Base-by-base conservation (phyloP, 2,329 filamentous ascomycete genomes). In the Claviceps africana region DNA sequence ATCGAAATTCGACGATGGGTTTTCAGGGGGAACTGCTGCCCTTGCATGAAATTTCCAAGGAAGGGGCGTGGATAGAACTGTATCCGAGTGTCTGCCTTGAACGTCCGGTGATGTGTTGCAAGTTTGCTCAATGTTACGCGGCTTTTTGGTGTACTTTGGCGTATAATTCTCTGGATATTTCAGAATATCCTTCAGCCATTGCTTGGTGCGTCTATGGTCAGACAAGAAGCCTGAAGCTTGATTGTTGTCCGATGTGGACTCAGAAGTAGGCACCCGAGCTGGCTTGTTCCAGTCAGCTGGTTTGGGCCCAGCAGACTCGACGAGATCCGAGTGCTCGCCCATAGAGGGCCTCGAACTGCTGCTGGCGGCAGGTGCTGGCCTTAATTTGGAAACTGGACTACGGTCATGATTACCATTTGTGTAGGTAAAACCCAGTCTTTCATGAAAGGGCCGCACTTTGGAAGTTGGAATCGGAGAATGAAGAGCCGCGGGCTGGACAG, bases 131-230 rank as follows among this genome's bases (percentile, higher is more conserved):
- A n/a, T 44, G 37, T 58, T 58, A 22, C 48, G 39, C 0, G 59
- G 64, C 8, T 59, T 57, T 21, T 59, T 58, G 13, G 66, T 68
- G 30, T 65, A 58, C 39, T 54, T 62, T 15, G 64, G 52, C 8
- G 54, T 55, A 21, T 63, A 59, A 2, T 58, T 35, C 7, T 62
- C 61, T 6, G 60, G 60, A 40, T 59, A 53, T n/a, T 50, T 59
- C n/a, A 66, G 50, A 10, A 69, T 53, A 17, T 61, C 60, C 22
- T 60, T 63, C 9, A 69, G 56, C 68, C 66, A 70, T 28, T 62
- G 56, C 9, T 60, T 56, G 11, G 66, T 67, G 28, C 65, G 61
- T 22, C 58, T 62, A 51, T 66, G 67, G 52, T 68, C 61, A 17
- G 68, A 51, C 1, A 66, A 51, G 11, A 65, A 63, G 30, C 57